A percentile compares a stretch with the other conserved stretches of the same genome.
These are phyloP conservation scores for Ogataea ganodermae DNA, from an alignment of 805 yeast species.

Conservation along the genomic window DNA sequence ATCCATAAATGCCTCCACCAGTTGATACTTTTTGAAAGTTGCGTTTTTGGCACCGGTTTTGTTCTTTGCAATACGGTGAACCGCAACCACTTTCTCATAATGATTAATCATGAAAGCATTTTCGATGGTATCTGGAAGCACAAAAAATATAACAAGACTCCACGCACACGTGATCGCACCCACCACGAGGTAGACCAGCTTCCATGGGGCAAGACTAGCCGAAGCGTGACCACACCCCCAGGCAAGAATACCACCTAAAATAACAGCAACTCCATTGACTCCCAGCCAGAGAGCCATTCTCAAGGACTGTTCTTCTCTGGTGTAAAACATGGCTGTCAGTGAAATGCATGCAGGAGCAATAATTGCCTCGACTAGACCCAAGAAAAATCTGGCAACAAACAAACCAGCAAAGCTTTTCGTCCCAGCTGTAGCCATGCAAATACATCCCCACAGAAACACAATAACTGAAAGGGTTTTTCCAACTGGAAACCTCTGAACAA, in stretches of 20 bases:
- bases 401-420: slow-evolving; percentile 38
- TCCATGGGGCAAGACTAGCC: slow-evolving; percentile 30
- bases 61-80: slow-evolving; percentile 28
- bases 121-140: slow-evolving; percentile 32
- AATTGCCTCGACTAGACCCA: slow-evolving; percentile 40
- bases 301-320: slow-evolving; percentile 36
- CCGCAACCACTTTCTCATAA: slow-evolving; percentile 27
- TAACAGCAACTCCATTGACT: slow-evolving; percentile 47
- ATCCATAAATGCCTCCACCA: slow-evolving; percentile 25
- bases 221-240: slow-evolving; percentile 46
- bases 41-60: slow-evolving; percentile 32
- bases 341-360: slow-evolving; percentile 38
- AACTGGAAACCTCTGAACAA: slow-evolving; percentile 52
- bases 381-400: slow-evolving; percentile 36
- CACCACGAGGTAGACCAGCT: slow-evolving; percentile 26
- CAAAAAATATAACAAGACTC: slow-evolving; percentile 26
- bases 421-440: slow-evolving; percentile 49
- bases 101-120: slow-evolving; percentile 31
- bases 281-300: slow-evolving; percentile 43
- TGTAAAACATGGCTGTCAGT: slow-evolving; percentile 33
- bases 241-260: slow-evolving; percentile 52
- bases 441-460: slow-evolving; percentile 48
- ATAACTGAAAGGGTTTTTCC: slow-evolving; percentile 40
- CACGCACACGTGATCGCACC: slow-evolving; percentile 42
- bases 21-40: slow-evolving; percentile 28